Conservation (phyloP, 2,329 filamentous ascomycete species). For the Aspergillus intermedius region DNA sequence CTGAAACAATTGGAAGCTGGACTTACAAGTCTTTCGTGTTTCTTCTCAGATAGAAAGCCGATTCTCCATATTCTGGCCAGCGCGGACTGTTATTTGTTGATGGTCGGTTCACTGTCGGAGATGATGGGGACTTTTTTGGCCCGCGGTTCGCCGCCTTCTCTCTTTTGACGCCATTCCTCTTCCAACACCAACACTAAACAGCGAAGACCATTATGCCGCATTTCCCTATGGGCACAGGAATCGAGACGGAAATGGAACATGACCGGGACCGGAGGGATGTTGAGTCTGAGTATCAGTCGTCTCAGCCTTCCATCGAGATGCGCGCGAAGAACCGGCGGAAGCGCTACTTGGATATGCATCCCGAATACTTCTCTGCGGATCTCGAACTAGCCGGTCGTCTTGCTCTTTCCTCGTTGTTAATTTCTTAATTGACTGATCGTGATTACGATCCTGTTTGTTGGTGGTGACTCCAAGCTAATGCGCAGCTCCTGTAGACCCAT, state of each 20-base stretch:
- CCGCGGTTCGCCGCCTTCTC: slow-evolving; percentile 12
- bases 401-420: slow-evolving; percentile 22
- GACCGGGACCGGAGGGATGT: slow-evolving; percentile 1
- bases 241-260: slow-evolving; percentile 8
- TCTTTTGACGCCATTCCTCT: slow-evolving; percentile 8
- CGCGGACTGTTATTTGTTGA: not conserved
- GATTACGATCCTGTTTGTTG: slow-evolving; percentile 6
- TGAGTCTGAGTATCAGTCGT: slow-evolving; percentile 2
- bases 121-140: slow-evolving; percentile 16
- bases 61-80: slow-evolving; percentile 10
- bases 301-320: slow-evolving; percentile 39
- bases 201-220: slow-evolving; percentile 25
- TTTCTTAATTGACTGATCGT: slow-evolving; percentile 9
- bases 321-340: slow-evolving; percentile 68
- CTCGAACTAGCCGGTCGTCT: slow-evolving; percentile 56
- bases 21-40: slow-evolving; percentile 8
- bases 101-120: slow-evolving; percentile 10
- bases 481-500: slow-evolving; percentile 51
- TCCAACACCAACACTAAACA: slow-evolving; percentile 6
- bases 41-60: slow-evolving; percentile 10
- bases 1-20: slow-evolving; percentile 9
- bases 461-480: slow-evolving; percentile 20
- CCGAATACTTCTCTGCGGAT: slow-evolving; percentile 61
- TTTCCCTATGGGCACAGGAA: slow-evolving; percentile 29
- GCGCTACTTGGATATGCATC: slow-evolving; percentile 66